Evolutionary conservation across 2,329 filamentous ascomycete species (phyloP).

Genomic region (Aspergillus ruber): DNA sequence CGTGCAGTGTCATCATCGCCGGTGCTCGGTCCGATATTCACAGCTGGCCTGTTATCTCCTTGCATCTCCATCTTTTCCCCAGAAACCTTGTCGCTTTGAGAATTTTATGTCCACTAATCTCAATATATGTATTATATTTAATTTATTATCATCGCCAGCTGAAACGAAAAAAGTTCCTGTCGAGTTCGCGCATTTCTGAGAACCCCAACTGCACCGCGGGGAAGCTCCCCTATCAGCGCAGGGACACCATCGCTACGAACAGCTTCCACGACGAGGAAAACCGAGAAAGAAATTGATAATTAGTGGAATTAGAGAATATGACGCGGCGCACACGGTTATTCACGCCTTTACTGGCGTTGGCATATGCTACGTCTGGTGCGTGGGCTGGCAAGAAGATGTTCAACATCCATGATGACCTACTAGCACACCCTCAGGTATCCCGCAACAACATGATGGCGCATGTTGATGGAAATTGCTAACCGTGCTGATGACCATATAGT

Average conservation of each 20-base stretch:
- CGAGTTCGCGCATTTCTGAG: background rate
- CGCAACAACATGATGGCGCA: background rate
- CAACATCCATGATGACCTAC: constrained; percentile 80
- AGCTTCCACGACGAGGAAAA: background rate
- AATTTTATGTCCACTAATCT: too few species aligned
- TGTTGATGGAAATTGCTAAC: background rate
- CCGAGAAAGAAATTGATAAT: background rate
- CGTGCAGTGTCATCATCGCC: background rate
- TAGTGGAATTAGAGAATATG: background rate
- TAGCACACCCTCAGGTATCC: constrained; percentile 74
- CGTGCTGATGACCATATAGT: constrained; percentile 48
- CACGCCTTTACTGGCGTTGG: constrained; percentile 25
- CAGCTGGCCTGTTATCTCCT: constrained; percentile 8
- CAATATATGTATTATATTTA: too few species aligned
- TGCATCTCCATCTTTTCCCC: too few species aligned
- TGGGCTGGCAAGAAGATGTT: constrained; percentile 57
- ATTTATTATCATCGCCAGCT: too few species aligned
- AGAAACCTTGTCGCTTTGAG: background rate
- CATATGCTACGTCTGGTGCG: constrained; percentile 27
- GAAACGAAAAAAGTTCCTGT: too few species aligned
- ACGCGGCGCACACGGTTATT: constrained; percentile 6
- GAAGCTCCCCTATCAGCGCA: background rate
- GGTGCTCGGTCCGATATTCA: constrained; percentile 5
- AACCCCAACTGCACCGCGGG: background rate
- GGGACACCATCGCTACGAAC: background rate